Base-by-base conservation (phyloP, 1,284 basidiomycete genomes). In the Rhodotorula sp. region DNA sequence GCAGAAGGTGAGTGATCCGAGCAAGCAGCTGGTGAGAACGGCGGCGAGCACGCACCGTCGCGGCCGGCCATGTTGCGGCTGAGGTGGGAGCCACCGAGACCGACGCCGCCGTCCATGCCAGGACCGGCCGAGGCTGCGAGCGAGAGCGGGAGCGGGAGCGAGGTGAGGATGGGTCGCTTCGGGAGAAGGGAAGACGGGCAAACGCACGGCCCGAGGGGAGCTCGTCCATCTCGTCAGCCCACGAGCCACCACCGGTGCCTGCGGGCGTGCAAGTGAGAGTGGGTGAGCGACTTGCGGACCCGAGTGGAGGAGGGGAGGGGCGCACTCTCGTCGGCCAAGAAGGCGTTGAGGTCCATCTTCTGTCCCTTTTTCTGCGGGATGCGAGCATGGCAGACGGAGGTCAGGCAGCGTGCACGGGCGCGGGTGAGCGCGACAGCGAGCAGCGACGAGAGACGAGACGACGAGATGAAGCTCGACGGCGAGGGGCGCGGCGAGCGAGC, bases 201-300 rank as follows among this genome's bases (percentile, higher is more conserved):
- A 7, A 84, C 93, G 85, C 83, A 95, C 93, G 93, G 80, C 92
- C 93, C 77, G 88, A 89, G 41, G 93, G 93, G 71, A 97, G 85
- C 55, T 86, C 79, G 74, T 95, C 93, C 91, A 95, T 93, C 82
- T 96, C 93, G 81, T 96, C 93, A n/a, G 94, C 93, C 93, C 93
- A 97, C 80, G 91, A 93, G 80, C 92, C 92, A 67, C 77, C 77
- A 27, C 91, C 83, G 71, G 88, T 91, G 92, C 69, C 34, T 92
- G 67, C 34, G 46, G 53, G 63, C 42, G n/a, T 5, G 21, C 2
- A n/a, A 63, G 68, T n/a, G n/a, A 74, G 70, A 60, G 64, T 42
- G 71, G 55, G 63, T 70, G 70, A 57, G 64, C 74, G 57, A 56
- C 59, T 34, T 7, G 42, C 23, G 42, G 41, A 5, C 19, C 10